A percentile compares a stretch with the other conserved stretches of the same genome.
Evolutionary conservation across 495 filamentous ascomycete genomes (phyloP).

Genomic region (Aspergillus conjunctus): DNA sequence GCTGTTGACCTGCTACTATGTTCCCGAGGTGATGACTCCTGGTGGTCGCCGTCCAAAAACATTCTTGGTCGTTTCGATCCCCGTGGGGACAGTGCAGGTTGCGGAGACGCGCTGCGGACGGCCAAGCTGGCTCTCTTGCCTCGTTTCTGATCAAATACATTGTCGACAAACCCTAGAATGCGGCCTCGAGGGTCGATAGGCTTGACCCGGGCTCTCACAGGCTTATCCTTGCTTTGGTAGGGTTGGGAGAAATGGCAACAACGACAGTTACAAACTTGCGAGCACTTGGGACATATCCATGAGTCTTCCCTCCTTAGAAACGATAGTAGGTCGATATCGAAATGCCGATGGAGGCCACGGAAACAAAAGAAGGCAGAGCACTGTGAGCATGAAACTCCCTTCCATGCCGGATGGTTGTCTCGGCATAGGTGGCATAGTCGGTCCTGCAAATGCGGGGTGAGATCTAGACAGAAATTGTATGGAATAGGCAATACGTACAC

Average conservation of each 20-base stretch:
- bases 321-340: slow-evolving; percentile 24
- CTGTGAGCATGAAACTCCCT: slow-evolving; percentile 20
- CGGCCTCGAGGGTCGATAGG: slow-evolving; percentile 24
- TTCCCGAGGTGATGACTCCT: not conserved
- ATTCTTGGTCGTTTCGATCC: slow-evolving; percentile 17
- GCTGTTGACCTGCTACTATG: not conserved
- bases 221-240: slow-evolving; percentile 26
- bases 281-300: slow-evolving; percentile 28
- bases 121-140: slow-evolving; percentile 21
- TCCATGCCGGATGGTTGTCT: slow-evolving; percentile 25
- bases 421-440: slow-evolving; percentile 29
- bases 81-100: not conserved
- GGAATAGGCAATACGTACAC: slow-evolving; percentile 9
- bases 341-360: slow-evolving; percentile 28
- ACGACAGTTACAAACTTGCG: slow-evolving; percentile 26
- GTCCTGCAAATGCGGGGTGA: slow-evolving; percentile 11
- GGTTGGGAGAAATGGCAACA: slow-evolving; percentile 25
- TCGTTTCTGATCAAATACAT: slow-evolving; percentile 30
- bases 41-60: slow-evolving; percentile 4
- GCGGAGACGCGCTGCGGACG: slow-evolving; percentile 7
- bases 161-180: slow-evolving; percentile 27
- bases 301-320: slow-evolving; percentile 14
- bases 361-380: slow-evolving; percentile 29
- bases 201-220: slow-evolving; percentile 23
- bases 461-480: not conserved